A percentile compares a stretch with the other conserved stretches of the same genome.
These are phyloP conservation scores for Pseudonitzschia multistriata DNA, from an alignment of 108 stramenopile genomes.

Conservation along the genomic window DNA sequence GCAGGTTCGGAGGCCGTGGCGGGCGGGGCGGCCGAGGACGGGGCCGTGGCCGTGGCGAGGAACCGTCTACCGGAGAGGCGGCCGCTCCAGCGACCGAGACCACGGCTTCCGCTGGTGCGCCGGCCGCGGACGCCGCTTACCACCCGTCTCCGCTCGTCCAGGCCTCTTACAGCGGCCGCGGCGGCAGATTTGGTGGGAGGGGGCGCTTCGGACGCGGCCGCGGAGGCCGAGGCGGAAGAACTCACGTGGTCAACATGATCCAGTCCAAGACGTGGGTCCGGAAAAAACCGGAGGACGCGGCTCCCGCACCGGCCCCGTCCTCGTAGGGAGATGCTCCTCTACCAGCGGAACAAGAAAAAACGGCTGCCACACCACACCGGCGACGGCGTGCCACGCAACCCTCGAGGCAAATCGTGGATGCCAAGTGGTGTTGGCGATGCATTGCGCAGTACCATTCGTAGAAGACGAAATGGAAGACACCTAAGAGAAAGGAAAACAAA, in stretches of 20 bases:
- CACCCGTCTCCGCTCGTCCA: conserved; percentile 57
- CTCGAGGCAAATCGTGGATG: no score
- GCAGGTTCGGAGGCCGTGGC: conserved; percentile 7
- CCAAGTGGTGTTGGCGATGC: background rate
- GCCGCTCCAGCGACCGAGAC: background rate
- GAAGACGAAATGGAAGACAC: background rate
- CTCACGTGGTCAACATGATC: conserved; percentile 57
- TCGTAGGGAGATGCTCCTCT: background rate
- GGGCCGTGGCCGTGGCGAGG: conserved; percentile 27
- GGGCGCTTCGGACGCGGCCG: conserved; percentile 41
- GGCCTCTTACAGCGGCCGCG: conserved; percentile 43
- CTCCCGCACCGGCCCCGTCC: conserved; percentile 5
- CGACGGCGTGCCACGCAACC: background rate
- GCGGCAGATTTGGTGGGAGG: conserved; percentile 22
- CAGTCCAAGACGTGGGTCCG: conserved; percentile 78
- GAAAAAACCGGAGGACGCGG: conserved; percentile 41
- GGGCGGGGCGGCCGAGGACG: conserved; percentile 13
- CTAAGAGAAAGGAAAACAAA: background rate
- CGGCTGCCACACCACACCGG: background rate
- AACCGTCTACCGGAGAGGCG: conserved; percentile 11
- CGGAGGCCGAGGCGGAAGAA: conserved; percentile 40
- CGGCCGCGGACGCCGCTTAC: conserved; percentile 16
- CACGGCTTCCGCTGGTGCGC: background rate
- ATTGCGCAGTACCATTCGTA: background rate
- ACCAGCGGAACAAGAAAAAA: conserved; percentile 1